phyloP scores from a whole-genome alignment of 805 yeast genomes.

The Zygosaccharomyces siamensis region DNA sequence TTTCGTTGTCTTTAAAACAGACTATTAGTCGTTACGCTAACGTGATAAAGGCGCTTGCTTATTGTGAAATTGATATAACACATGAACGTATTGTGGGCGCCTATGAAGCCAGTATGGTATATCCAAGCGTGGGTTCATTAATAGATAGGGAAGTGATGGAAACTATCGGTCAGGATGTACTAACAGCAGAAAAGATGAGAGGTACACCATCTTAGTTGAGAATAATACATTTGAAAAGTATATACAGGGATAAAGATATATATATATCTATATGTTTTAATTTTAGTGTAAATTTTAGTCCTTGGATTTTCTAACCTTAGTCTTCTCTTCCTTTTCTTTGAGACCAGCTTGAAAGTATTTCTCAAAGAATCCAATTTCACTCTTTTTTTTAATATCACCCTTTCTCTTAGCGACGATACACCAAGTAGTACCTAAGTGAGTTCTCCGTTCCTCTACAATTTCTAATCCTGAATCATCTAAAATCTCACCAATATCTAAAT shows the following conservation, averaged over 20 bases:
- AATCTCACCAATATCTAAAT: constrained; percentile 84
- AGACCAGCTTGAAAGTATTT: constrained; percentile 43
- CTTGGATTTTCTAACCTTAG: constrained; percentile 5
- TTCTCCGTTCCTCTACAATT: constrained; percentile 71
- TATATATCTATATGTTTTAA: constrained; percentile 1
- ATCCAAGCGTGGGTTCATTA: constrained; percentile 62
- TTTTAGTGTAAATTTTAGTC: constrained; percentile 9
- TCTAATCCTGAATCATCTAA: constrained; percentile 80
- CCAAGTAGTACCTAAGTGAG: constrained; percentile 93
- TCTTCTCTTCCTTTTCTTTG: constrained; percentile 22
- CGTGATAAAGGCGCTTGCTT: constrained; percentile 76
- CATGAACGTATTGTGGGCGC: constrained; percentile 74
- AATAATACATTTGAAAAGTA: neutral
- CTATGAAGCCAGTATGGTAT: constrained; percentile 85
- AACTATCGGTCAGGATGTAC: constrained; percentile 64
- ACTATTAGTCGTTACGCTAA: constrained; percentile 83
- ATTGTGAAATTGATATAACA: constrained; percentile 80
- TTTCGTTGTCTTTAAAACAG: constrained; percentile 55
- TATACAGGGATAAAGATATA: neutral
- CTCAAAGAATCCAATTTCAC: constrained; percentile 47
- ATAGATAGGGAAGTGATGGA: constrained; percentile 71
- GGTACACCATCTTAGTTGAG: constrained; percentile 37
- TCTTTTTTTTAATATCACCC: constrained; percentile 49
- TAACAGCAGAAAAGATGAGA: constrained; percentile 70
- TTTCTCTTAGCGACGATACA: constrained; percentile 69